Base-by-base conservation (phyloP, 2,329 filamentous ascomycete genomes). In the Camptophora hylomeconis region DNA sequence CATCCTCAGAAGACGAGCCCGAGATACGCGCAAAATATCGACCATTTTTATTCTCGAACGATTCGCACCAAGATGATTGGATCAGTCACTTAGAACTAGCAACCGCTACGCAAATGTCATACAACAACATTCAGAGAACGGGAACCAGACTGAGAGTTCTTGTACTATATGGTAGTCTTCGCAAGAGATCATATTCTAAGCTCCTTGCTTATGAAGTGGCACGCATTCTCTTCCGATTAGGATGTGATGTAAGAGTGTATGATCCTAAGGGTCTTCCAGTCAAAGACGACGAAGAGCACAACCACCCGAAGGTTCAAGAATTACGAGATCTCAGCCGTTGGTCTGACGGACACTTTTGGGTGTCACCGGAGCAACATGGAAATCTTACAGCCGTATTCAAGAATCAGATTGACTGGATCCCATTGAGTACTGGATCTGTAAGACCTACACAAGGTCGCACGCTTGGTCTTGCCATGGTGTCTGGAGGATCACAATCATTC, bases 301-400 rank as follows among this genome's bases (percentile, higher is more conserved):
- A 44, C 3, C 72, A 78, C 39, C 53, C 59, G 0, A 74, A 73
- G 36, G 72, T 79, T 0, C 68, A 71, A 38, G 74, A 78, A 44
- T 57, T 78, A 5, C 61, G 73, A 3, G 57, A 64, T 5, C 56
- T 79, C 1, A 72, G 67, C 37, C 53, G 49, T 7, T 80, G 73
- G 74, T 74, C 68, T 30, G 72, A 79, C 41, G 74, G 72, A 0
- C 74, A 78, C 41, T 42, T 78, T 10, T 78, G 73, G 74, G 54
- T 73, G 7, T 69, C 65, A 6, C 72, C 72, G 0, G 74, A 79
- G 44, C 73, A 78, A 50, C 73, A 79, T 38, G 74, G 74, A 0
- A 75, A 71, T 38, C 40, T 77, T 21, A 67, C 69, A 31, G 41
- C 57, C 41, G 34, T 37, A 12, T 37, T 37, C 20, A 37, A 37